Evolutionary conservation across 139 green algal genomes (phyloP).

Genomic region (Chlorella ohadii): DNA sequence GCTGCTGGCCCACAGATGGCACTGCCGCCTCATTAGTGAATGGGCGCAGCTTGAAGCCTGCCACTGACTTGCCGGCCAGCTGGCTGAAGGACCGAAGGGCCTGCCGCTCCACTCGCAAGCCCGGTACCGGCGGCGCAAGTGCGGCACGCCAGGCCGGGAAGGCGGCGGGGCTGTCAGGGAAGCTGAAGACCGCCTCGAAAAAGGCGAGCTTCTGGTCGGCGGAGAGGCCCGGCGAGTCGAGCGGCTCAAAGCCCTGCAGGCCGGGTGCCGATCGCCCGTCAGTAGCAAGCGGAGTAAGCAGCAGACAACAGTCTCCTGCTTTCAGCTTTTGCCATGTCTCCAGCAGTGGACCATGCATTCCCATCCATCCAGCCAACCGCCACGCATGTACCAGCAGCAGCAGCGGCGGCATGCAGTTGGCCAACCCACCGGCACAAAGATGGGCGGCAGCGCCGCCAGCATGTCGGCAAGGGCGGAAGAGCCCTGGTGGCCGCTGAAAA

Average conservation of each 20-base stretch:
- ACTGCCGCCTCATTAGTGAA: background rate
- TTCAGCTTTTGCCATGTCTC: too few relatives aligned
- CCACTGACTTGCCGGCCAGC: conserved; percentile 6
- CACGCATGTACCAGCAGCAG: too few relatives aligned
- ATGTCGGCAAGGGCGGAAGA: conserved; percentile 8
- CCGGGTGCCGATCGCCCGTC: too few relatives aligned
- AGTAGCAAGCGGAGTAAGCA: too few relatives aligned
- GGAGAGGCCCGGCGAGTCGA: background rate
- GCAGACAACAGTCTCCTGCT: too few relatives aligned
- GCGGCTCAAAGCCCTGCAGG: conserved; percentile 16
- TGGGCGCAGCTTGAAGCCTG: conserved; percentile 28
- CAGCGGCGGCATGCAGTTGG: too few relatives aligned
- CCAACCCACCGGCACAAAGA: background rate
- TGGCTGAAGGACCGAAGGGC: background rate
- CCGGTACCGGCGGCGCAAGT: background rate
- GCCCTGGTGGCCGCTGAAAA: conserved; percentile 23
- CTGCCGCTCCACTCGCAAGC: background rate
- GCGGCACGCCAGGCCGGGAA: background rate
- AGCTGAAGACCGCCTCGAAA: background rate
- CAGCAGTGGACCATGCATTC: too few relatives aligned
- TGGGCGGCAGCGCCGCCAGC: background rate
- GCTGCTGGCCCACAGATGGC: too few relatives aligned
- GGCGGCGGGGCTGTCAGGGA: background rate
- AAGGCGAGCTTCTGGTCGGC: conserved; percentile 7
- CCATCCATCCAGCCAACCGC: too few relatives aligned